Evolutionary conservation across 805 yeast genomes (phyloP), one percentile per base, ranked within the genome.

Genomic region (Schwanniomyces vanrijiae): DNA sequence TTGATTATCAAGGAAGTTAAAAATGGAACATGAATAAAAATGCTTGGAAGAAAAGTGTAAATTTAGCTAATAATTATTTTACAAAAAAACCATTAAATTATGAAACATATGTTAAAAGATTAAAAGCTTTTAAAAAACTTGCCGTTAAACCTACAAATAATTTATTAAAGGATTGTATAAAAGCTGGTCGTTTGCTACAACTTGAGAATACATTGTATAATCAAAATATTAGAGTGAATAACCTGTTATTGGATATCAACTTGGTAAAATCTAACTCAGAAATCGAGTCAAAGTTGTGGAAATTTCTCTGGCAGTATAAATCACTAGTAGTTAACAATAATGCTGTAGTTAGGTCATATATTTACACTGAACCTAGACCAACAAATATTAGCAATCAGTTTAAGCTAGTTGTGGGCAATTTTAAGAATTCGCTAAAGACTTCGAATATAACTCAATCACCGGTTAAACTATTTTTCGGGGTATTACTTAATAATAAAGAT

Each of bases 401-500:
- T 37, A 47, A 51, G 8, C 13, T 55, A n/a, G 45, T 55, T 1
- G 24, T 33, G 19, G 42, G 44, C 2, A 46, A 42, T 20, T 51
- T 55, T 21, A 22, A 44, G 18, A 13, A 25, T 40, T 33, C 22
- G 22, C 19, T 43, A 20, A 7, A 37, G 2, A 34, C 39, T 4
- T 29, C 38, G 19, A 16, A 13, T 7, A 40, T 40, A 2, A 53
- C 51, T 29, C 42, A 40, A 5, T 22, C 43, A 2, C 14, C 48
- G 3, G 47, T 57, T 5, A 44, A 54, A 14, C 37, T 51, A 2
- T 56, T 55, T 2, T 46, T 66, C 24, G 48, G 50, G 21, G 9
- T 50, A 3, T 40, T 68, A 18, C 53, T 68, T 7, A 51, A 55
- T 5, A 45, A 53, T 13, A 61, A 63, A 40, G 72, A 68, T 47